phyloP scores from a whole-genome alignment of 2,329 filamentous ascomycete genomes.

The Cyphellophora attinorum region DNA sequence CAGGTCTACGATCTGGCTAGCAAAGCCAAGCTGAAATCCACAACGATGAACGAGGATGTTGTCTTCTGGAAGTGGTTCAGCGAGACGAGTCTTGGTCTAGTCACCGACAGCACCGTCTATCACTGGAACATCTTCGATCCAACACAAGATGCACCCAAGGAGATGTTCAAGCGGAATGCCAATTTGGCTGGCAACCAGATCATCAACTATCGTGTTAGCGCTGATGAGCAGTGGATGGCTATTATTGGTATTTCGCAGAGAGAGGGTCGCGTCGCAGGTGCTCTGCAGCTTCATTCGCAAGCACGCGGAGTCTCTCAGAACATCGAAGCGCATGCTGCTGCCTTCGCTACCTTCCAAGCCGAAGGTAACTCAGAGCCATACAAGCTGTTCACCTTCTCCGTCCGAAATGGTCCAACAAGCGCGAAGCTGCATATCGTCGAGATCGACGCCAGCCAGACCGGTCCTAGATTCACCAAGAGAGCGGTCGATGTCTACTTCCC shows the following conservation, averaged over 20 bases:
- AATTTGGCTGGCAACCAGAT: constrained; percentile 92
- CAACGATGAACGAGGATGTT: constrained; percentile 93
- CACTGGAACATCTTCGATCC: constrained; percentile 97
- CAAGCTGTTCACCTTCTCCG: constrained; percentile 93
- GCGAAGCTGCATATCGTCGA: constrained; percentile 97
- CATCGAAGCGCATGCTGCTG: constrained; percentile 93
- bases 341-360: constrained; percentile 80
- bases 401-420: constrained; percentile 75
- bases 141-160: constrained; percentile 66
- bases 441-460: constrained; percentile 84
- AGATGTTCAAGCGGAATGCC: constrained; percentile 88
- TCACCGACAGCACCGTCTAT: constrained; percentile 84
- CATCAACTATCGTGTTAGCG: constrained; percentile 97
- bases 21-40: constrained; percentile 94
- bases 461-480: constrained; percentile 88
- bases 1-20: constrained; percentile 93
- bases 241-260: constrained; percentile 93
- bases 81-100: constrained; percentile 75
- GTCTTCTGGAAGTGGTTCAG: constrained; percentile 99
- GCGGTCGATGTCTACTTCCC: constrained; percentile 97
- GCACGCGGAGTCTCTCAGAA: constrained; percentile 95
- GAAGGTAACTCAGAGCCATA: constrained; percentile 85
- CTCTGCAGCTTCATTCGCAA: constrained; percentile 94
- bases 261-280: constrained; percentile 84
- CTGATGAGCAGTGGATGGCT: constrained; percentile 96